Conservation (phyloP, 306 rosid species). For the Arachis hypogaea region DNA sequence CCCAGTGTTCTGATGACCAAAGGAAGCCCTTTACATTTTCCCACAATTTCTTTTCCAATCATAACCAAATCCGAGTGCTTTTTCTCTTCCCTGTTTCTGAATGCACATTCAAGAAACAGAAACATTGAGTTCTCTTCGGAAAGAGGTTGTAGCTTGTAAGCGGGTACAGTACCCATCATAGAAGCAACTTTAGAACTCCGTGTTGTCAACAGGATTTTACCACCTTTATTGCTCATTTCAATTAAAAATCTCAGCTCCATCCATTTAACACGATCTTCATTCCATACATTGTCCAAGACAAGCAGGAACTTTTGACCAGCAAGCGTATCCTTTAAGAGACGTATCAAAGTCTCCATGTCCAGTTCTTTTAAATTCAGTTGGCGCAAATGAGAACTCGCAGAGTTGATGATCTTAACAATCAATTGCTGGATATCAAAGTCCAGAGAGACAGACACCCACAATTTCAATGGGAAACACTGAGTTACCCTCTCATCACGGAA, state of each 20-base stretch:
- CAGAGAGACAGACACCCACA: conserved; percentile 37
- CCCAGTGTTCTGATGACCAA: conserved; percentile 10
- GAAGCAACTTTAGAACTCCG: conserved; percentile 29
- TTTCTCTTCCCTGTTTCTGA: conserved; percentile 15
- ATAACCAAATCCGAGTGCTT: not conserved
- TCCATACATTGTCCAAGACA: conserved; percentile 29
- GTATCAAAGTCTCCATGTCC: conserved; percentile 14
- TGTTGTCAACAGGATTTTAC: conserved; percentile 29
- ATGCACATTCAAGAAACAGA: conserved; percentile 26
- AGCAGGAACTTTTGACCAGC: conserved; percentile 17
- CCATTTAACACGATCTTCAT: conserved; percentile 29
- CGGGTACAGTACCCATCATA: not conserved
- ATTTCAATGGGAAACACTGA: conserved; percentile 21
- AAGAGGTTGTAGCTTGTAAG: conserved; percentile 16
- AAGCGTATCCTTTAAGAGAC: not conserved
- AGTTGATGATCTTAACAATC: conserved; percentile 29
- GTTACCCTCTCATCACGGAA: conserved; percentile 26
- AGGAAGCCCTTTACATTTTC: conserved; percentile 21
- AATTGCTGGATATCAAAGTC: conserved; percentile 31
- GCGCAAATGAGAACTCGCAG: not conserved
- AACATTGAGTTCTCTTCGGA: not conserved
- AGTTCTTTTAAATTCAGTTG: not conserved
- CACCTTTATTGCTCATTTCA: not conserved
- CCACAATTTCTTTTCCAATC: conserved; percentile 25
- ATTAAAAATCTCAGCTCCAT: conserved; percentile 12